phyloP scores from a whole-genome alignment of 129 eudicot species.

The Oenanthe sinensis region DNA sequence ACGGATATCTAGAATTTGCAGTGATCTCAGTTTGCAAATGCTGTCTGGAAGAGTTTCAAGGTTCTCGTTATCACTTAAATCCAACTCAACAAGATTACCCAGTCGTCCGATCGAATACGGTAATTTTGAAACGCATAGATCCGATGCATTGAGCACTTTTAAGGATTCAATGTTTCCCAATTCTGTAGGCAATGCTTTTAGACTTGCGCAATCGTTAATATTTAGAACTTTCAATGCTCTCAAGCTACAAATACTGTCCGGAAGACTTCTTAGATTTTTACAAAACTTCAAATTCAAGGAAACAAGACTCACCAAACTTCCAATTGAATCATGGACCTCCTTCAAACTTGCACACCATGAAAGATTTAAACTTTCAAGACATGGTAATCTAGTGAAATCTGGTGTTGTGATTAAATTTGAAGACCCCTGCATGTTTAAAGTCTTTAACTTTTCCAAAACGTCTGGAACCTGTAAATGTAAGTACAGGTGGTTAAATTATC shows the following conservation, averaged over 20 bases:
- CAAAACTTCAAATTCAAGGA: conserved; percentile 13
- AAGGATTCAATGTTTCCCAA: not conserved
- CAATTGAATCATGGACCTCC: conserved; percentile 18
- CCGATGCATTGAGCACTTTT: not conserved
- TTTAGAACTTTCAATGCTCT: conserved; percentile 7
- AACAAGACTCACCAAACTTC: conserved; percentile 12
- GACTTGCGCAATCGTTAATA: not conserved
- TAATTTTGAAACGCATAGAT: not conserved
- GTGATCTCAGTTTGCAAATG: not conserved
- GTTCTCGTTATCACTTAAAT: not conserved
- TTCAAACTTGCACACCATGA: not conserved
- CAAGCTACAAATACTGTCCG: not conserved
- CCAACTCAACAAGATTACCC: not conserved
- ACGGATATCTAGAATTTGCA: not conserved
- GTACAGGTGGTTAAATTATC: no score
- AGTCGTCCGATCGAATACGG: conserved; percentile 6
- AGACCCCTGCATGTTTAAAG: conserved; percentile 14
- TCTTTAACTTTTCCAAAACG: conserved; percentile 5
- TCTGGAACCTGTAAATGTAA: not conserved
- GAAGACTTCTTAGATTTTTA: conserved; percentile 3
- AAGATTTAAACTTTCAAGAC: conserved; percentile 14
- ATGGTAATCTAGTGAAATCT: conserved; percentile 12
- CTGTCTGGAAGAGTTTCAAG: conserved; percentile 16
- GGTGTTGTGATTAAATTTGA: conserved; percentile 1
- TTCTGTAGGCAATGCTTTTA: not conserved